Conservation (phyloP, 306 rosid genomes). For the Medicago arabica region DNA sequence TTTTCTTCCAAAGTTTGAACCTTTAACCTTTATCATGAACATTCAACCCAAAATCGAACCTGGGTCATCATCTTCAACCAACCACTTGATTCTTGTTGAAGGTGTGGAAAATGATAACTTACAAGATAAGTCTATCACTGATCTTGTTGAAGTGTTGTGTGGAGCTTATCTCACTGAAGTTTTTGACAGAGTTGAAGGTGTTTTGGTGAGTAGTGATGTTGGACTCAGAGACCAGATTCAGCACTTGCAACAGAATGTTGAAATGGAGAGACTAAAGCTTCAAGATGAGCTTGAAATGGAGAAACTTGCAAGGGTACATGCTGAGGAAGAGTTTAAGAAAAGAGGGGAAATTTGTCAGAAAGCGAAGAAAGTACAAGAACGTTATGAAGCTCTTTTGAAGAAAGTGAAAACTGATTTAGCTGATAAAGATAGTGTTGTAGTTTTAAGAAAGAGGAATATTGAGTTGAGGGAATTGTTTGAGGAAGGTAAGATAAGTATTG, state of each 20-base stretch:
- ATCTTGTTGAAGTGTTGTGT: neutral
- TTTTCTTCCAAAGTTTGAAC: neutral
- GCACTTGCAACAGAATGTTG: too few relatives aligned
- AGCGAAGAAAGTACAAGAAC: neutral
- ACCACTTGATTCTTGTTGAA: neutral
- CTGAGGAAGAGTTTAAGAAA: slow-evolving; percentile 25
- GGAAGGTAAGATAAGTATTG: too few relatives aligned
- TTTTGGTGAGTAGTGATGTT: neutral
- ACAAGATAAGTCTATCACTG: neutral
- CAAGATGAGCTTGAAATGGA: neutral
- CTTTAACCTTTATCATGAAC: neutral
- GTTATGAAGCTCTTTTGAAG: too few relatives aligned
- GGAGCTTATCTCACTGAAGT: neutral
- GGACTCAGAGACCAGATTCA: neutral
- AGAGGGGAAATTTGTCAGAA: slow-evolving; percentile 19
- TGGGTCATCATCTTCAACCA: neutral
- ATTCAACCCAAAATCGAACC: slow-evolving; percentile 5
- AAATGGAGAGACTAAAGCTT: too few relatives aligned
- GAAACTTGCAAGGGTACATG: neutral
- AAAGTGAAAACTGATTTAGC: too few relatives aligned
- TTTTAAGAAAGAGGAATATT: too few relatives aligned
- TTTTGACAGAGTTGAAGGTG: neutral
- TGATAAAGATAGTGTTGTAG: too few relatives aligned
- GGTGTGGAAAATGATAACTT: neutral
- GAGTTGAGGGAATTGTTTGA: too few relatives aligned